Evolutionary conservation across 176 grass and related monocot species (phyloP).

Genomic region (Aegilops speltoides): DNA sequence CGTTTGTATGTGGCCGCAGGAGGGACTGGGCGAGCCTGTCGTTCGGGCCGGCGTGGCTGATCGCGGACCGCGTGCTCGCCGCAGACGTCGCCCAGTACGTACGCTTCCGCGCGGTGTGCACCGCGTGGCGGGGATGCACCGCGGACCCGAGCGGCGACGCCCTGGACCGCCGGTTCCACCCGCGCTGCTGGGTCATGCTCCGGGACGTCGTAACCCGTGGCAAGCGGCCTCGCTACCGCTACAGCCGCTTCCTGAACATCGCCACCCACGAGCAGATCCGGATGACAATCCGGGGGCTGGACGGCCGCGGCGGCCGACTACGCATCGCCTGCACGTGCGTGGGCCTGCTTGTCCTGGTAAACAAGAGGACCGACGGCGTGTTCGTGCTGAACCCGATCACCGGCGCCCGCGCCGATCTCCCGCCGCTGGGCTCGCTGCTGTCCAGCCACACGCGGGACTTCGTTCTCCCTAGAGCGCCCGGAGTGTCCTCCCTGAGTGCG

Average conservation of each 20-base stretch:
- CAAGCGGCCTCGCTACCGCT: no score
- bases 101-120: neutral
- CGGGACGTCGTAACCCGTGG: neutral
- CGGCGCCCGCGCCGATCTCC: neutral
- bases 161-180: neutral
- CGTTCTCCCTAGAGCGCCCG: neutral
- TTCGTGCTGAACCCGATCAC: neutral
- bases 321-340: neutral
- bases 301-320: neutral
- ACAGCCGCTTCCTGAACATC: neutral
- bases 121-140: neutral
- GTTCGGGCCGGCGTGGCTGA: neutral
- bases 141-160: neutral
- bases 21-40: neutral
- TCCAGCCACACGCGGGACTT: neutral
- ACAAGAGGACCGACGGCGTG: neutral
- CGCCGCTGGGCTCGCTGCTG: neutral
- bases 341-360: neutral
- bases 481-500: neutral
- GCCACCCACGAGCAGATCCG: neutral
- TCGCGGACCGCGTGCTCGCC: neutral
- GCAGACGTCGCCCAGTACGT: neutral
- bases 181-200: neutral
- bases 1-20: neutral
- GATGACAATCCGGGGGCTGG: neutral